A percentile compares a stretch with the other conserved stretches of the same genome.
Evolutionary conservation across 1,139 yeast species (phyloP).

Genomic region (Geotrichum fermentans): DNA sequence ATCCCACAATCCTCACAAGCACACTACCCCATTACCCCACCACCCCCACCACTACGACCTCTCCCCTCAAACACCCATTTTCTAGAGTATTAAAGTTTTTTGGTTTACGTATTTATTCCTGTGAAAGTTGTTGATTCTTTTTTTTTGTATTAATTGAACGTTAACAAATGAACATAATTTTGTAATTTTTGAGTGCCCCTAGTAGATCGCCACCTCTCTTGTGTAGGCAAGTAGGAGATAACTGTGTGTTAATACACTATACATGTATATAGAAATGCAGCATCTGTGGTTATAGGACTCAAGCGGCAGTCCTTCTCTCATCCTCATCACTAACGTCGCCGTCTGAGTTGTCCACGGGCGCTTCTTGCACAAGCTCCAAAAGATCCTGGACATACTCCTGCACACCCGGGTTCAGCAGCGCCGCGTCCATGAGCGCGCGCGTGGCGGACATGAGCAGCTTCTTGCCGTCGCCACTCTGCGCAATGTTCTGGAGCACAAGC

Average conservation of each 20-base stretch:
- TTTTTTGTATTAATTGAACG: no score
- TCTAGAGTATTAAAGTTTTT: no score
- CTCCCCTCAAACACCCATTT: no score
- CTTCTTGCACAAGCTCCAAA: conserved; percentile 19
- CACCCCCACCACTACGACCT: not conserved
- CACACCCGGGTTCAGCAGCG: conserved; percentile 27
- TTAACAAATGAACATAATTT: no score
- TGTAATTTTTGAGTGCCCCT: no score
- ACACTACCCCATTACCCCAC: not conserved
- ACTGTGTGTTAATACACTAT: no score
- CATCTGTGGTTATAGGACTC: no score
- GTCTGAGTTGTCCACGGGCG: not conserved
- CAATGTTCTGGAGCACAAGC: conserved; percentile 39
- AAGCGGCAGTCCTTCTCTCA: not conserved
- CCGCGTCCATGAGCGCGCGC: conserved; percentile 28
- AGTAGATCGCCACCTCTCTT: no score
- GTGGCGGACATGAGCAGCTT: conserved; percentile 28
- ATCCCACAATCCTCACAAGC: not conserved
- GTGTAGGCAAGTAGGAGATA: no score
- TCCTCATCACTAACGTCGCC: conserved; percentile 6
- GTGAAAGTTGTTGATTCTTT: not conserved
- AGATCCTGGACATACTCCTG: conserved; percentile 28
- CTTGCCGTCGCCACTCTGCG: conserved; percentile 35
- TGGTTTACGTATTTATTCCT: no score
- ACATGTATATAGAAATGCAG: no score